phyloP scores from a whole-genome alignment of 371 early-diverging fungal genomes.

The Capillidium heterosporum region DNA sequence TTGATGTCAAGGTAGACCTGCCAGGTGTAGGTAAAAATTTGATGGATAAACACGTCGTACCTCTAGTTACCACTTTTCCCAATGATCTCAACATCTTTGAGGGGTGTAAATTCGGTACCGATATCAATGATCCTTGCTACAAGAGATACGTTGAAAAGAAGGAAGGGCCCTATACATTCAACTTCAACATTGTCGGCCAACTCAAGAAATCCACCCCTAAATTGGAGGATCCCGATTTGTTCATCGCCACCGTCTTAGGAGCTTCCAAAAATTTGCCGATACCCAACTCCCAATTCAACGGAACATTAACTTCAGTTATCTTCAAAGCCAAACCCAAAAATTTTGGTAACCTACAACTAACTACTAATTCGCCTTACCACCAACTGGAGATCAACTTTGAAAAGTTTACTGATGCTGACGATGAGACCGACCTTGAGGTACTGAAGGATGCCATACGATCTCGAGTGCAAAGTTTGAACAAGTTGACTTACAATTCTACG shows the following conservation, averaged over 20 bases:
- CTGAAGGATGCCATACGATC: not conserved
- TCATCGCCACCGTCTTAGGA: not conserved
- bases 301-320: not conserved
- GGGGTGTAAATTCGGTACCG: not conserved
- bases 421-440: not conserved
- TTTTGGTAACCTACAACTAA: not conserved
- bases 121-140: not conserved
- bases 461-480: not conserved
- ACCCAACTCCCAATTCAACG: not conserved
- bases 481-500: not conserved
- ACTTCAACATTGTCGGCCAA: not conserved
- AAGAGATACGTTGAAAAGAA: not conserved
- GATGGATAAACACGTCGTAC: not conserved
- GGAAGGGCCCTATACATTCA: not conserved
- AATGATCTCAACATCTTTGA: not conserved
- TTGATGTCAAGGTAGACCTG: not conserved
- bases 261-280: not conserved
- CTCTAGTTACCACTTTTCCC: too few relatives aligned
- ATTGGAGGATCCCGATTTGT: not conserved
- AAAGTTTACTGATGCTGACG: conserved; percentile 1
- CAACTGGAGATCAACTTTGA: not conserved
- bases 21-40: conserved; percentile 4
- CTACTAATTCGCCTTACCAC: not conserved
- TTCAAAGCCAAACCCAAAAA: conserved; percentile 2
- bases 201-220: not conserved